phyloP scores from a whole-genome alignment of 352 stramenopile genomes.

The Thraustochytrium sp. region DNA sequence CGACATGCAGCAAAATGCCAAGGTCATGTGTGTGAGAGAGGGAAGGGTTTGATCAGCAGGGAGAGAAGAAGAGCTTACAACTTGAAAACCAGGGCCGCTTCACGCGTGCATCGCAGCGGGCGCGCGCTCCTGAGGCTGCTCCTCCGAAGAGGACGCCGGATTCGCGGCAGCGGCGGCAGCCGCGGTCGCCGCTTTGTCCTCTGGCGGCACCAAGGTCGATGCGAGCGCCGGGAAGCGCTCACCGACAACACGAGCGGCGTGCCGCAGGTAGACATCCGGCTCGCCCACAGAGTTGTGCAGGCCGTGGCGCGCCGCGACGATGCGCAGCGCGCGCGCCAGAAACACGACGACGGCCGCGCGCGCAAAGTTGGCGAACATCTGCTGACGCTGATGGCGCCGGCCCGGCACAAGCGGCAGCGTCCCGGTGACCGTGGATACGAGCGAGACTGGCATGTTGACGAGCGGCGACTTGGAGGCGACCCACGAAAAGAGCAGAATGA shows the following conservation, averaged over 20 bases:
- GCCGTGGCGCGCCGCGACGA: background rate
- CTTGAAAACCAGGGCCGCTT: too few relatives aligned
- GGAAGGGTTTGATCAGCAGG: too few relatives aligned
- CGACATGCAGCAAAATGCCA: too few relatives aligned
- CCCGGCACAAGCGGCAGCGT: background rate
- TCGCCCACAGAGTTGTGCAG: slow-evolving; percentile 16
- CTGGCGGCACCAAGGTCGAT: background rate
- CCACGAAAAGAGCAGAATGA: slow-evolving; percentile 10
- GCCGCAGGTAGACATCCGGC: slow-evolving; percentile 2
- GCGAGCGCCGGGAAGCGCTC: background rate
- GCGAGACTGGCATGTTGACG: background rate
- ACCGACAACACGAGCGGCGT: background rate
- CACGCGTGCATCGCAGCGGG: too few relatives aligned
- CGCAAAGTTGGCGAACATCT: background rate
- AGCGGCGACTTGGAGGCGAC: background rate
- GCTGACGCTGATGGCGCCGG: background rate
- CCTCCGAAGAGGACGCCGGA: too few relatives aligned
- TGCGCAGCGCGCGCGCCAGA: background rate
- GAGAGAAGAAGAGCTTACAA: too few relatives aligned
- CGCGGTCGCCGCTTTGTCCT: background rate
- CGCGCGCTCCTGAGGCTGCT: too few relatives aligned
- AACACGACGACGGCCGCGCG: background rate
- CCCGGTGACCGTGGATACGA: background rate
- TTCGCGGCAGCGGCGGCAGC: too few relatives aligned
- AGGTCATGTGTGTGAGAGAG: too few relatives aligned